These are phyloP conservation scores for Tephrocybe sp. DNA, from an alignment of 768 basidiomycete species.

Conservation along the genomic window DNA sequence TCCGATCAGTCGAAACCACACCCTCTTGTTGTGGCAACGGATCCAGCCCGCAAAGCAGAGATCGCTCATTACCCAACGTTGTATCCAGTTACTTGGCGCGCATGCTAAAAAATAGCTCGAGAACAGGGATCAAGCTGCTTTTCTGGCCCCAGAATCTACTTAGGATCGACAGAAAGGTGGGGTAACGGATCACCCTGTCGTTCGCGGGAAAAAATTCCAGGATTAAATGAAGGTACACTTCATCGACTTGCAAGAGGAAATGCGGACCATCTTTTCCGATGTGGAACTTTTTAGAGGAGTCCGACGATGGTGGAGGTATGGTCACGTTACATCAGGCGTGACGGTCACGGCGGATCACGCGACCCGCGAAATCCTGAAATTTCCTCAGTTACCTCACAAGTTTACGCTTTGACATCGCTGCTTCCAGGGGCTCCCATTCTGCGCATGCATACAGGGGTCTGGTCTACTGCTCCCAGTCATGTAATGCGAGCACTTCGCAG, in stretches of 20 bases:
- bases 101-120: neutral
- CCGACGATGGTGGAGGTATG: slow-evolving; percentile 3
- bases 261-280: slow-evolving; percentile 19
- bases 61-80: slow-evolving; percentile 3
- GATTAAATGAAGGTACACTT: slow-evolving; percentile 15
- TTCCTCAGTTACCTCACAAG: slow-evolving; percentile 7
- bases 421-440: slow-evolving; percentile 22
- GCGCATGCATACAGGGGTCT: slow-evolving; percentile 44
- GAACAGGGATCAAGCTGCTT: too few relatives aligned
- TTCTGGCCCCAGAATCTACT: slow-evolving; percentile 2
- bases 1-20: slow-evolving; percentile 42
- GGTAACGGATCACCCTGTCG: slow-evolving; percentile 14
- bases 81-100: slow-evolving; percentile 1
- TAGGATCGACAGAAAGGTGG: slow-evolving; percentile 2
- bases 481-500: slow-evolving; percentile 32
- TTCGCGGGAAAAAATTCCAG: slow-evolving; percentile 1
- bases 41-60: slow-evolving; percentile 31
- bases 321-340: slow-evolving; percentile 14
- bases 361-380: slow-evolving; percentile 10
- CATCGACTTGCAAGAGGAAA: slow-evolving; percentile 2
- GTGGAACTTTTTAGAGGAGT: neutral
- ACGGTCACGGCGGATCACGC: slow-evolving; percentile 19
- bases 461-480: slow-evolving; percentile 32
- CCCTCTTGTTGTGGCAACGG: slow-evolving; percentile 44
- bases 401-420: slow-evolving; percentile 12